A percentile compares a stretch with the other conserved stretches of the same genome.
Conservation (phyloP, 2,329 filamentous ascomycete genomes). For the Periconia sp. region DNA sequence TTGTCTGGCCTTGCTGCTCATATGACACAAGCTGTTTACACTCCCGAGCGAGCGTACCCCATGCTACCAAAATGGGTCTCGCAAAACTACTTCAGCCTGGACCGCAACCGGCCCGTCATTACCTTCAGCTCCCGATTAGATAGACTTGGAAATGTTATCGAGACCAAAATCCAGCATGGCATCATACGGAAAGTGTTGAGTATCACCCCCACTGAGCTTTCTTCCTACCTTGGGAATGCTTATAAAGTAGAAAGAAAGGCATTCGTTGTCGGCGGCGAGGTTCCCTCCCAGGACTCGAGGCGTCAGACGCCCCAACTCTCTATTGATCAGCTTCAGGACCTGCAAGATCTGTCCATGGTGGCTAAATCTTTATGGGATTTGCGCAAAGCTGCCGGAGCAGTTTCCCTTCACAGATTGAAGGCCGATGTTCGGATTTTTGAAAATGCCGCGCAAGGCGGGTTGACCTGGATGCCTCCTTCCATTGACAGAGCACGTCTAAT, state of each 20-base stretch:
- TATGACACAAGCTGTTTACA: constrained; percentile 62
- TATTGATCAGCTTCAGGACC: constrained; percentile 34
- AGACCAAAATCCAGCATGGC: constrained; percentile 61
- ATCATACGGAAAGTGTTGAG: constrained; percentile 61
- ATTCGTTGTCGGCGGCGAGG: constrained; percentile 34
- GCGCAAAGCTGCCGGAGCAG: constrained; percentile 46
- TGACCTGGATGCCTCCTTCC: constrained; percentile 51
- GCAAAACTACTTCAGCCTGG: constrained; percentile 61
- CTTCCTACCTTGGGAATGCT: constrained; percentile 23
- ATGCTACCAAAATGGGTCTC: constrained; percentile 62
- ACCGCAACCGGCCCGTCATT: constrained; percentile 59
- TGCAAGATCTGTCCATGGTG: constrained; percentile 44
- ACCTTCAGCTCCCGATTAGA: constrained; percentile 67
- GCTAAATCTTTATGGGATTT: constrained; percentile 37
- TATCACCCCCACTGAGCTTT: constrained; percentile 54
- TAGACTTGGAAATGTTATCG: constrained; percentile 58
- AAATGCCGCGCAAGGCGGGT: constrained; percentile 28
- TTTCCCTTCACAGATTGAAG: constrained; percentile 38
- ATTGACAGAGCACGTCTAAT: constrained; percentile 44
- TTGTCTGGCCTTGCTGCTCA: constrained; percentile 67
- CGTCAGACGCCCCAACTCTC: constrained; percentile 21
- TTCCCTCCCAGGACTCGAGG: constrained; percentile 3
- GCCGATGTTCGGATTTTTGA: constrained; percentile 47
- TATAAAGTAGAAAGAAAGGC: no score
- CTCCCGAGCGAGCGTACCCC: constrained; percentile 62